Evolutionary conservation across 345 rosid genomes (phyloP).

Genomic region (Brassica nigra): DNA sequence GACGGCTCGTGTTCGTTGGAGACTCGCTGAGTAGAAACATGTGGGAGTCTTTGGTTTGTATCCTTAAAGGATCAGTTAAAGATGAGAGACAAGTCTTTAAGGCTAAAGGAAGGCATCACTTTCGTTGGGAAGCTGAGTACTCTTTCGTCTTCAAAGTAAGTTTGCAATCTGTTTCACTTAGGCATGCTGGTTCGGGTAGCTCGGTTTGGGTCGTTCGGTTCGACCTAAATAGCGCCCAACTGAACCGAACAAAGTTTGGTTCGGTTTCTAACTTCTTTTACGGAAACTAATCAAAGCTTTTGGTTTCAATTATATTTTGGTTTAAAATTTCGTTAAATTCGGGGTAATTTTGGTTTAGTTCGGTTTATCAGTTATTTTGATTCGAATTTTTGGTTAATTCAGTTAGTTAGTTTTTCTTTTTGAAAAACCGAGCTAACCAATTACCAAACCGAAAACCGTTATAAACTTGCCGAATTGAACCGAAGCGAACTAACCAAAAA

Average conservation of each 20-base stretch:
- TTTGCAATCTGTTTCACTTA: background rate
- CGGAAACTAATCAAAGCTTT: background rate
- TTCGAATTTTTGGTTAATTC: background rate
- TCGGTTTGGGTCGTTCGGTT: background rate
- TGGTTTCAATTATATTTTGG: background rate
- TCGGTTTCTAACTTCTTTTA: background rate
- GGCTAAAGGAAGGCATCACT: constrained; percentile 69
- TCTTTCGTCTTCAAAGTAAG: constrained; percentile 85
- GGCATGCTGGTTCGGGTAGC: background rate
- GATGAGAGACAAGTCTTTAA: constrained; percentile 72
- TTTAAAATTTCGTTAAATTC: background rate
- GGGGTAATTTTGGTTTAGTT: background rate
- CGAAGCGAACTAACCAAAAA: background rate
- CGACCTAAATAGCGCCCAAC: background rate
- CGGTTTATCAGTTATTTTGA: background rate
- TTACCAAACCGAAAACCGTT: background rate
- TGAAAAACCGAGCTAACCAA: background rate
- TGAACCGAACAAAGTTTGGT: background rate
- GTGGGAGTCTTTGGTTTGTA: constrained; percentile 98
- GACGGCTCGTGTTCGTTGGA: constrained; percentile 85
- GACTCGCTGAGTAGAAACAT: constrained; percentile 92
- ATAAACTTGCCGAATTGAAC: background rate
- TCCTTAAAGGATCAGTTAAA: constrained; percentile 63
- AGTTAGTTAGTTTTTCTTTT: background rate
- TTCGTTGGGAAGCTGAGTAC: constrained; percentile 81